These are phyloP conservation scores for Camelina hispida DNA, from an alignment of 345 rosid genomes.

Conservation along the genomic window DNA sequence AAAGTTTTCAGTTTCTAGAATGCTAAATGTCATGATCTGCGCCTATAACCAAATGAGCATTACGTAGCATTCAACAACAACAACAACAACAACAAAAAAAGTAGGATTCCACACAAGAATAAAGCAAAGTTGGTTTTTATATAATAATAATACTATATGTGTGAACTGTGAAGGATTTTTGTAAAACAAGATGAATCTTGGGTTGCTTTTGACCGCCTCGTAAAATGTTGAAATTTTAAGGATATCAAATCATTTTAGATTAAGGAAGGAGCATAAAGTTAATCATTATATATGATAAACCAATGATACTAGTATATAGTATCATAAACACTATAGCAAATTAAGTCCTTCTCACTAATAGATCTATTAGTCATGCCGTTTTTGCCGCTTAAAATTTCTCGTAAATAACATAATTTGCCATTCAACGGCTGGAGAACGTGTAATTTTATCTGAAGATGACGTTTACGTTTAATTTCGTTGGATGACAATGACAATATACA, in stretches of 20 bases:
- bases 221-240: conserved; percentile 35
- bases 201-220: conserved; percentile 43
- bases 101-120: conserved; percentile 24
- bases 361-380: not conserved
- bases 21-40: conserved; percentile 6
- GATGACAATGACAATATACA: conserved; percentile 34
- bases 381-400: not conserved
- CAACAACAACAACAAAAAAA: conserved; percentile 7
- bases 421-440: conserved; percentile 4
- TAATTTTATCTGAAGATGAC: conserved; percentile 25
- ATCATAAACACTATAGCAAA: not conserved
- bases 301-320: conserved; percentile 2
- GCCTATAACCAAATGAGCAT: conserved; percentile 20
- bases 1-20: not conserved
- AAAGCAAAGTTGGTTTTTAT: conserved; percentile 13
- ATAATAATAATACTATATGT: not conserved
- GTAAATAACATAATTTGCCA: not conserved
- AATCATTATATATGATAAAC: conserved; percentile 25
- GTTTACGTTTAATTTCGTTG: conserved; percentile 33
- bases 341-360: not conserved
- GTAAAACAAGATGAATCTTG: conserved; percentile 36
- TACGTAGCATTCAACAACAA: conserved; percentile 21
- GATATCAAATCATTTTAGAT: conserved; percentile 38
- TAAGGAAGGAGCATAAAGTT: conserved; percentile 34
- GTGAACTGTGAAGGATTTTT: conserved; percentile 19